Conservation (phyloP, 495 filamentous ascomycete genomes). For the Neurospora sp. region DNA sequence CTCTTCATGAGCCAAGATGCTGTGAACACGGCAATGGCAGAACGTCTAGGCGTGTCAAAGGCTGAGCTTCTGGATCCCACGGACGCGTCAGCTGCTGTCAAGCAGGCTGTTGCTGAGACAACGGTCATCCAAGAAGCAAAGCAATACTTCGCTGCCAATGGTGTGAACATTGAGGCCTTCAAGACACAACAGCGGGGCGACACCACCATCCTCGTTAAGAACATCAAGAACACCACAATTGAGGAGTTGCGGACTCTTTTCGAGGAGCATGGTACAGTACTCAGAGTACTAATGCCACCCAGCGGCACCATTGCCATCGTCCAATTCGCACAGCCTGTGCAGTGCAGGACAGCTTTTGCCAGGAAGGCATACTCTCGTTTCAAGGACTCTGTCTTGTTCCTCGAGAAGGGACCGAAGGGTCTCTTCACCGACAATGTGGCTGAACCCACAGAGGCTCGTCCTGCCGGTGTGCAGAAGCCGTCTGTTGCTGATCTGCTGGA, state of each 20-base stretch:
- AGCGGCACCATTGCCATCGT: slow-evolving; percentile 88
- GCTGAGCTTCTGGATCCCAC: slow-evolving; percentile 88
- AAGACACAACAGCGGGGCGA: slow-evolving; percentile 74
- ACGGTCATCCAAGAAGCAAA: slow-evolving; percentile 95
- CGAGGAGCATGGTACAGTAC: slow-evolving; percentile 62
- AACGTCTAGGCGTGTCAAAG: slow-evolving; percentile 79
- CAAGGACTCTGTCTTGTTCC: slow-evolving; percentile 82
- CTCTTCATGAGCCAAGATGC: slow-evolving; percentile 97
- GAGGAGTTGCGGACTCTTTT: slow-evolving; percentile 59
- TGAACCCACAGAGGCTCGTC: slow-evolving; percentile 15
- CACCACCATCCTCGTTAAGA: slow-evolving; percentile 85
- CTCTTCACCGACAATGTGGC: slow-evolving; percentile 49
- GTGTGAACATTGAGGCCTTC: slow-evolving; percentile 86
- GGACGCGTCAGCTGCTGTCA: slow-evolving; percentile 83
- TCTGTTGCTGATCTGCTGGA: slow-evolving; percentile 44
- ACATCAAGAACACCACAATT: slow-evolving; percentile 70
- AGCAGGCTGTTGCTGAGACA: slow-evolving; percentile 94
- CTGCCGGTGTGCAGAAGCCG: slow-evolving; percentile 30
- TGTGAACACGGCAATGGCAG: slow-evolving; percentile 82
- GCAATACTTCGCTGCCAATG: slow-evolving; percentile 73
- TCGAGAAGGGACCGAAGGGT: slow-evolving; percentile 86
- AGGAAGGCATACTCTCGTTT: slow-evolving; percentile 79
- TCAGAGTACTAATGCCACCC: slow-evolving; percentile 79
- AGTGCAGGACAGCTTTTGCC: slow-evolving; percentile 72
- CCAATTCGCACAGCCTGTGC: slow-evolving; percentile 65